phyloP scores from a whole-genome alignment of 2,329 filamentous ascomycete species.

The Didymella pinodella region DNA sequence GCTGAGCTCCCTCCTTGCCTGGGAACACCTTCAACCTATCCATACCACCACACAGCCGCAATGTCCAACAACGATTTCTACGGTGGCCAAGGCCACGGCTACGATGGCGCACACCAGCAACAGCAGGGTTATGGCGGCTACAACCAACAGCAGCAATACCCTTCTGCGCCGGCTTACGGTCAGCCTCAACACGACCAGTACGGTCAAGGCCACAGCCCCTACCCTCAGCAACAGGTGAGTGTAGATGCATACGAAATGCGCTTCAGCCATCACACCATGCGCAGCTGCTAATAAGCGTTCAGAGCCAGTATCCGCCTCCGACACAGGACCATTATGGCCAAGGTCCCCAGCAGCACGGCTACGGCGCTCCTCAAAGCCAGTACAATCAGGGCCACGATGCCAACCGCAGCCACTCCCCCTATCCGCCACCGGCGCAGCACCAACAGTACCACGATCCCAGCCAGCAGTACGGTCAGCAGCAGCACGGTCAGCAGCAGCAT shows the following conservation, averaged over 20 bases:
- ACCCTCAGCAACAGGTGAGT: slow-evolving; percentile 39
- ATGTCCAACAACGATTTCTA: slow-evolving; percentile 48
- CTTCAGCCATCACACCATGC: background rate
- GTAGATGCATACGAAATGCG: slow-evolving; percentile 22
- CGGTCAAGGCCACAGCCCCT: slow-evolving; percentile 39
- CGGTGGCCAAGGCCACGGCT: slow-evolving; percentile 41
- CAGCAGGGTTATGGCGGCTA: slow-evolving; percentile 38
- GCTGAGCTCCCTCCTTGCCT: slow-evolving; percentile 18
- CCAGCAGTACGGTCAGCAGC: slow-evolving; percentile 32
- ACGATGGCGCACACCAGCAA: slow-evolving; percentile 39
- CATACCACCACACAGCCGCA: background rate
- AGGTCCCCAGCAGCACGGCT: slow-evolving; percentile 37
- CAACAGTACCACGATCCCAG: slow-evolving; percentile 33
- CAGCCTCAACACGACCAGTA: slow-evolving; percentile 43
- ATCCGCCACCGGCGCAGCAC: slow-evolving; percentile 42
- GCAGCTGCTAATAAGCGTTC: slow-evolving; percentile 23
- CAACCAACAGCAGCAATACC: slow-evolving; percentile 35
- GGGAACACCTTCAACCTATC: slow-evolving; percentile 7
- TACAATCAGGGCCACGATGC: slow-evolving; percentile 47
- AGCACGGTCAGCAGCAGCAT: slow-evolving; percentile 32
- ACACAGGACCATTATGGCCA: slow-evolving; percentile 40
- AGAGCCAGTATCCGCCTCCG: slow-evolving; percentile 43
- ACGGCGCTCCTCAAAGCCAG: slow-evolving; percentile 41
- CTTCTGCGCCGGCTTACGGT: slow-evolving; percentile 28
- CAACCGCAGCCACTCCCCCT: slow-evolving; percentile 48